Conservation (phyloP, 2,329 filamentous ascomycete genomes). For the Nothophoma quercina region DNA sequence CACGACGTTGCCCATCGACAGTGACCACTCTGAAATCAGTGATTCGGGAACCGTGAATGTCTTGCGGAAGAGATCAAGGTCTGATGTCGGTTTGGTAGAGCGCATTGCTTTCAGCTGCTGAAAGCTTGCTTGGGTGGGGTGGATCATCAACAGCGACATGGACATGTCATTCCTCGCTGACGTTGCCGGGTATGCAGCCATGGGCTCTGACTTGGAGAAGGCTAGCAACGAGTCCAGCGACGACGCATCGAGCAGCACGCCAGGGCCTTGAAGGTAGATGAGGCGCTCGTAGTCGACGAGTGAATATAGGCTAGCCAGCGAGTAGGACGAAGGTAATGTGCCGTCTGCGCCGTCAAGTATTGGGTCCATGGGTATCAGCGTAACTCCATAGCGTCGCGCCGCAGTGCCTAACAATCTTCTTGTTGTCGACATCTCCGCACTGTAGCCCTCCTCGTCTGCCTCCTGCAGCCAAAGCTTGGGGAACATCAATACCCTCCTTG, state of each 20-base stretch:
- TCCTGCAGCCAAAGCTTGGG: slow-evolving; percentile 49
- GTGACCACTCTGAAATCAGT: slow-evolving; percentile 50
- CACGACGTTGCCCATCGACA: slow-evolving; percentile 49
- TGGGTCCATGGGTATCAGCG: slow-evolving; percentile 54
- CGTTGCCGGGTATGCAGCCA: slow-evolving; percentile 46
- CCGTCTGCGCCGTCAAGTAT: slow-evolving; percentile 47
- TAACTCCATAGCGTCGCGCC: slow-evolving; percentile 55
- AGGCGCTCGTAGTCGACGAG: slow-evolving; percentile 56
- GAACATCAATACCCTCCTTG: slow-evolving; percentile 55
- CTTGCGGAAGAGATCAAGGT: slow-evolving; percentile 45
- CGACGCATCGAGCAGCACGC: slow-evolving; percentile 56
- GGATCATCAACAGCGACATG: slow-evolving; percentile 49
- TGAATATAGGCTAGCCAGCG: slow-evolving; percentile 55
- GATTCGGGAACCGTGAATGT: slow-evolving; percentile 41
- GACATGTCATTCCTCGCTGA: slow-evolving; percentile 41
- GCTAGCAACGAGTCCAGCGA: slow-evolving; percentile 55
- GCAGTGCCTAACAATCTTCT: slow-evolving; percentile 55
- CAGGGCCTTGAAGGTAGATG: slow-evolving; percentile 55
- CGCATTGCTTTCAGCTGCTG: slow-evolving; percentile 42
- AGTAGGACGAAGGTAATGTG: slow-evolving; percentile 49
- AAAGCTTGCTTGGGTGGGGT: slow-evolving; percentile 45
- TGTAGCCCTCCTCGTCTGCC: slow-evolving; percentile 46
- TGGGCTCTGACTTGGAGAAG: slow-evolving; percentile 47
- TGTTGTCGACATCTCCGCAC: slow-evolving; percentile 55
- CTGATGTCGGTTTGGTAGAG: slow-evolving; percentile 32